Conservation (phyloP, 2,329 filamentous ascomycete species). For the Pseudocercospora crystallina region DNA sequence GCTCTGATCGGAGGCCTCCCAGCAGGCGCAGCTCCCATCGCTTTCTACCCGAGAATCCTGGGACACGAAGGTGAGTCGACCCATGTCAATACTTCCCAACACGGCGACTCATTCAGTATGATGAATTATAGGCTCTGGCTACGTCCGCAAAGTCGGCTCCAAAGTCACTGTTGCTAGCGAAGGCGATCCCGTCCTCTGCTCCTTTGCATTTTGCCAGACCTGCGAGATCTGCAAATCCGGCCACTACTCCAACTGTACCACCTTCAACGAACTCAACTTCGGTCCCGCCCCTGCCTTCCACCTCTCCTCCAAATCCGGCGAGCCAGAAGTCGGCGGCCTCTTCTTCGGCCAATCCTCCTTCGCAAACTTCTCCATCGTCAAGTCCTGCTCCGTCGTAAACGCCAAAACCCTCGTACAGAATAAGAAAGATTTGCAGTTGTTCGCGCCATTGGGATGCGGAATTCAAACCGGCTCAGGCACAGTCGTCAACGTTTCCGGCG, state of each 20-base stretch:
- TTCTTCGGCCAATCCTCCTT: slow-evolving; percentile 55
- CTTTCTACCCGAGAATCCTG: slow-evolving; percentile 49
- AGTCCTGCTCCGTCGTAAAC: slow-evolving; percentile 44
- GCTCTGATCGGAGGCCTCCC: slow-evolving; percentile 46
- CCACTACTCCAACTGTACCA: slow-evolving; percentile 49
- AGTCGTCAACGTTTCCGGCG: slow-evolving; percentile 42
- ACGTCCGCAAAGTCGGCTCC: slow-evolving; percentile 48
- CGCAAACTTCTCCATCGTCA: slow-evolving; percentile 41
- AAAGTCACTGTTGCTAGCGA: slow-evolving; percentile 43
- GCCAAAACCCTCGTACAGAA: slow-evolving; percentile 38
- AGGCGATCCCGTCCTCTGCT: slow-evolving; percentile 51
- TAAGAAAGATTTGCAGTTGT: slow-evolving; percentile 44
- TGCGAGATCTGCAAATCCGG: slow-evolving; percentile 52
- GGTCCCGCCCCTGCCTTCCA: slow-evolving; percentile 31
- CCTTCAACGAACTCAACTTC: slow-evolving; percentile 52
- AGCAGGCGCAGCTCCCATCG: slow-evolving; percentile 35
- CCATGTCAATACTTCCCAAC: not conserved
- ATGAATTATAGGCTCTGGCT: slow-evolving; percentile 41
- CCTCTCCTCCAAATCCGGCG: slow-evolving; percentile 21
- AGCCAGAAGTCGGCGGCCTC: slow-evolving; percentile 36
- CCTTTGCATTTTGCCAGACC: slow-evolving; percentile 47
- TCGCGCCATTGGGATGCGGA: slow-evolving; percentile 49
- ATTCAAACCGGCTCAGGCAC: slow-evolving; percentile 48
- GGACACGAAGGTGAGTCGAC: slow-evolving; percentile 52
- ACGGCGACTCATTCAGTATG: not conserved